Conservation (phyloP, 192 early-diverging fungal species). For the Radiomyces spectabilis region DNA sequence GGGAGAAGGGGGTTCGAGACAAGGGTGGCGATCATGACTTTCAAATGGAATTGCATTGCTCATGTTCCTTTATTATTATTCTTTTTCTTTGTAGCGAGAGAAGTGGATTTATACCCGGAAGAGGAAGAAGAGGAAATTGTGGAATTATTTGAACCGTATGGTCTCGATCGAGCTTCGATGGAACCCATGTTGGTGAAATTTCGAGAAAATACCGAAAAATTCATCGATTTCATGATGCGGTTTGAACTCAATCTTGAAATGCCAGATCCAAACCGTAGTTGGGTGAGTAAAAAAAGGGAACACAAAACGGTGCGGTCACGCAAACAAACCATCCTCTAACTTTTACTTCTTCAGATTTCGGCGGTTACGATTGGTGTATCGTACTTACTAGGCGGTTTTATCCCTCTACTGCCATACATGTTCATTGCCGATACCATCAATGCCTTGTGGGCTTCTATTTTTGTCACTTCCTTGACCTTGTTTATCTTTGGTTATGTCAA, state of each 20-base stretch:
- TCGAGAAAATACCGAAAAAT: conserved; percentile 30
- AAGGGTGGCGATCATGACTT: no score
- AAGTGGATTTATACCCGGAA: conserved; percentile 40
- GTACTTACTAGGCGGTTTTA: conserved; percentile 49
- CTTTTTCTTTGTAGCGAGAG: conserved; percentile 6
- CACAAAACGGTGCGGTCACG: not conserved
- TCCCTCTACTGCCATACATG: conserved; percentile 50
- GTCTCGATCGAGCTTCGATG: conserved; percentile 31
- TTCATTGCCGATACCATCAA: conserved; percentile 20
- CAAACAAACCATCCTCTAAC: not conserved
- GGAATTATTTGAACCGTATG: conserved; percentile 55
- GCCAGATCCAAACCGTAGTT: conserved; percentile 38
- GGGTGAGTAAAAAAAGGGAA: conserved; percentile 9
- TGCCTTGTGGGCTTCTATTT: conserved; percentile 36
- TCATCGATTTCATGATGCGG: conserved; percentile 58
- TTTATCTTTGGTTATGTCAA: conserved; percentile 43
- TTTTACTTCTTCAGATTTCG: conserved; percentile 27
- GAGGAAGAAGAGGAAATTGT: conserved; percentile 45
- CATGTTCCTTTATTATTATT: no score
- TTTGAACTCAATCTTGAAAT: conserved; percentile 48
- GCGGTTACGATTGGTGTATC: conserved; percentile 47
- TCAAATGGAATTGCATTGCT: no score
- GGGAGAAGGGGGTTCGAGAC: no score
- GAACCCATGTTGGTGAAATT: conserved; percentile 42
- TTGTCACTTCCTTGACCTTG: conserved; percentile 38